Conservation (phyloP, 768 basidiomycete genomes). For the Amanita polypyramis region DNA sequence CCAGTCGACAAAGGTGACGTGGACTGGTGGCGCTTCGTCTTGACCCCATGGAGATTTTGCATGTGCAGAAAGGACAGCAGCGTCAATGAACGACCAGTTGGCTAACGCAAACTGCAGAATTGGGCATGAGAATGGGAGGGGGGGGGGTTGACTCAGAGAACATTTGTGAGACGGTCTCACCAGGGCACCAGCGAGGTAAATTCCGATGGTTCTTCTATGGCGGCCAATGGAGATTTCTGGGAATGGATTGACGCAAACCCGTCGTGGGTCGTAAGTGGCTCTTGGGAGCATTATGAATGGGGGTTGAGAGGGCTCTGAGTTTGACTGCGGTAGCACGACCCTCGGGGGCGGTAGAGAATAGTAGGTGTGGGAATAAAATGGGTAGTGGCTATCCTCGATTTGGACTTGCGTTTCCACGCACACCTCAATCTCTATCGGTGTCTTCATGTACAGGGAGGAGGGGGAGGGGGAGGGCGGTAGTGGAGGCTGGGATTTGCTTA, state of each 20-base stretch:
- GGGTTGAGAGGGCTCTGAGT: background rate
- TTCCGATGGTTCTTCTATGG: slow-evolving; percentile 73
- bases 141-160: background rate
- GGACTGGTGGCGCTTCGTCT: slow-evolving; percentile 51
- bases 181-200: slow-evolving; percentile 86
- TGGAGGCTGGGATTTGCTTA: background rate
- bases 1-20: slow-evolving; percentile 94
- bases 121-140: slow-evolving; percentile 19
- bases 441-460: background rate
- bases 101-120: slow-evolving; percentile 69
- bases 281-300: slow-evolving; percentile 50
- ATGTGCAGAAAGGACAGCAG: slow-evolving; percentile 82
- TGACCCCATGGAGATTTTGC: slow-evolving; percentile 66
- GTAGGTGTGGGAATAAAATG: slow-evolving; percentile 18
- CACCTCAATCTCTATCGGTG: slow-evolving; percentile 13
- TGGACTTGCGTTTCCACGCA: slow-evolving; percentile 19
- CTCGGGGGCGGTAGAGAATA: slow-evolving; percentile 6
- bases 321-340: background rate
- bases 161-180: slow-evolving; percentile 43
- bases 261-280: slow-evolving; percentile 73
- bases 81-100: slow-evolving; percentile 93
- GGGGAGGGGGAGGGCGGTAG: background rate
- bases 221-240: slow-evolving; percentile 67
- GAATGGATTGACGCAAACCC: slow-evolving; percentile 83
- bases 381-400: slow-evolving; percentile 11